phyloP scores from a whole-genome alignment of 1,284 basidiomycete genomes.

The Boletellus deceptivus region DNA sequence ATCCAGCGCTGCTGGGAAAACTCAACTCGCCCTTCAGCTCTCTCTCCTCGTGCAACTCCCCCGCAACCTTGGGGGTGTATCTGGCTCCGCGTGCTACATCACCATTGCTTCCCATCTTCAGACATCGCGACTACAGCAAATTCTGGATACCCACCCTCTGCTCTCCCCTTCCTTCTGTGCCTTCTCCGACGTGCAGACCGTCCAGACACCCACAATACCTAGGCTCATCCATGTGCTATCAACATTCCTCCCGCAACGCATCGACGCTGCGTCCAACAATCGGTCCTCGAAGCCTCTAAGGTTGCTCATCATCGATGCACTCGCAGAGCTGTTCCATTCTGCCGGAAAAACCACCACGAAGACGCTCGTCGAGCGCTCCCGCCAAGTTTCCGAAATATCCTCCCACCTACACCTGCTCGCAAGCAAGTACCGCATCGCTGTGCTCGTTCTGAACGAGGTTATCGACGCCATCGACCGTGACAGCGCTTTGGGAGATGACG shows the following conservation, averaged over 20 bases:
- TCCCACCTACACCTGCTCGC: slow-evolving; percentile 69
- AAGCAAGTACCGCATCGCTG: slow-evolving; percentile 58
- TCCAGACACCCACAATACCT: slow-evolving; percentile 55
- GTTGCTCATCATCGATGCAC: slow-evolving; percentile 77
- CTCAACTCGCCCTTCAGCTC: slow-evolving; percentile 79
- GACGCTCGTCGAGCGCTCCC: slow-evolving; percentile 68
- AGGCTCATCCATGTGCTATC: slow-evolving; percentile 69
- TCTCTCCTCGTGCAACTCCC: slow-evolving; percentile 76
- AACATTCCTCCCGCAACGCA: slow-evolving; percentile 59
- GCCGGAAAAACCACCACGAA: slow-evolving; percentile 51
- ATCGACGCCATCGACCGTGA: slow-evolving; percentile 63
- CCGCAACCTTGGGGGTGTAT: slow-evolving; percentile 46
- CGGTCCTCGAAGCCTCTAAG: slow-evolving; percentile 52
- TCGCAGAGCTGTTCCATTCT: slow-evolving; percentile 77
- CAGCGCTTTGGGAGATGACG: slow-evolving; percentile 21
- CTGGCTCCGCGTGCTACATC: slow-evolving; percentile 69
- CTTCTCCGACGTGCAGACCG: slow-evolving; percentile 69
- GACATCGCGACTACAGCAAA: slow-evolving; percentile 62
- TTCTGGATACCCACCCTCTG: slow-evolving; percentile 49
- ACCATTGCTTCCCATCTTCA: slow-evolving; percentile 72
- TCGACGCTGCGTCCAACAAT: slow-evolving; percentile 37
- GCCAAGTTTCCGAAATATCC: slow-evolving; percentile 65
- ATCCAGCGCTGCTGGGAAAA: slow-evolving; percentile 81
- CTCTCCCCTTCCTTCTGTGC: slow-evolving; percentile 47
- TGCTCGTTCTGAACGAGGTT: slow-evolving; percentile 86